Evolutionary conservation across 768 basidiomycete genomes (phyloP), one percentile per base, ranked within the genome.

Genomic region (Podaxis carcinomalis): DNA sequence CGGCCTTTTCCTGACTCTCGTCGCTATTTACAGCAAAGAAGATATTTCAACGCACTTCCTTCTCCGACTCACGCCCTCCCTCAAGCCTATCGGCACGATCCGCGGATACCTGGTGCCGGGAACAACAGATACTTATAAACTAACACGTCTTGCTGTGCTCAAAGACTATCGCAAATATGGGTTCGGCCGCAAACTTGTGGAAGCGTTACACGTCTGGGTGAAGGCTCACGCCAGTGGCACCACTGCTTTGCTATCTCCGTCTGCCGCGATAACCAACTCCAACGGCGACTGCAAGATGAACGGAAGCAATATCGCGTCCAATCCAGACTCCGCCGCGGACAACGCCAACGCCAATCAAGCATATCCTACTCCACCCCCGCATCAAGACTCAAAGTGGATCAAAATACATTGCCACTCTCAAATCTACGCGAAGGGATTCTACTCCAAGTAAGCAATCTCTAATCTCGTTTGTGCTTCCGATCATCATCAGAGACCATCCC

Each of bases 61-160:
- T 50, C 80, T 93, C 61, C 83, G 90, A 60, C 77, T 90, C 21
- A 73, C 78, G 36, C 84, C 86, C 16, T 86, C 85, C 4, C 72
- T 80, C 46, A 74, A 73, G 59, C 88, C 89, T 7, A 78, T 89
- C 62, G 93, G 90, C 64, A 92, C 90, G 21, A 84, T 92, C 56
- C 84, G 91, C 54, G 75, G 73, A 51, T 69, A 71, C 66, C 75
- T 73, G 59, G 68, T 72, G 53, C 75, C 74, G 35, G 74, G 69
- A 44, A 65, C 61, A 32, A 55, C 53, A 6, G 68, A 70, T 37
- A 84, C 84, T 70, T 89, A 89, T 75, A 92, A 93, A 75, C 84
- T 95, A 59, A 80, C 79, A 63, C 83, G 90, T 2, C 81, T 92
- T 7, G 88, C 83, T 16, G 81, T 94, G 40, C 80, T 88, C 65